Evolutionary conservation across 345 rosid species (phyloP).

Genomic region (Reutealis trisperma): DNA sequence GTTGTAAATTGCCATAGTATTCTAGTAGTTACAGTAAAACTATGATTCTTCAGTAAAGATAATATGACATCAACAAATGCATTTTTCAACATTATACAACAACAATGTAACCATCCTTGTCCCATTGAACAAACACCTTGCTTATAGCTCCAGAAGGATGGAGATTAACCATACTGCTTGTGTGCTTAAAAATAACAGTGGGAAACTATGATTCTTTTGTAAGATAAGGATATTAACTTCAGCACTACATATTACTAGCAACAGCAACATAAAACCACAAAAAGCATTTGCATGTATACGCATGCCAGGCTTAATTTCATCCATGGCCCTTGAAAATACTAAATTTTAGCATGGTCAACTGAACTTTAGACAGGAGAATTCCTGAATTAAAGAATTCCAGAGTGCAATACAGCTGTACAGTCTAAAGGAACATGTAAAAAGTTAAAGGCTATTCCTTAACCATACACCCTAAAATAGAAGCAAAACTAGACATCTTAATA

Average conservation of each 20-base stretch:
- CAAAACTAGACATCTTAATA: no score
- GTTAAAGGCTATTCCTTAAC: no score
- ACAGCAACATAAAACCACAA: background rate
- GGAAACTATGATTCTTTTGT: background rate
- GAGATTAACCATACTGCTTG: background rate
- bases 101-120: background rate
- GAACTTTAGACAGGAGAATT: no score
- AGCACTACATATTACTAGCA: background rate
- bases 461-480: no score
- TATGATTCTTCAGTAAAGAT: background rate
- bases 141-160: background rate
- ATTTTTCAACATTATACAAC: background rate
- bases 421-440: no score
- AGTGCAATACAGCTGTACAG: no score
- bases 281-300: background rate
- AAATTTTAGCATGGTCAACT: background rate
- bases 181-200: background rate
- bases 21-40: constrained; percentile 6
- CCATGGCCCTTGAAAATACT: no score
- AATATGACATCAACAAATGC: no score
- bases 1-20: constrained; percentile 13
- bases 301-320: background rate
- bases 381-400: no score
- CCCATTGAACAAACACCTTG: background rate
- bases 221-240: background rate